Base-by-base conservation (phyloP, 257 asterid species). In the Ehretia macrophylla region DNA sequence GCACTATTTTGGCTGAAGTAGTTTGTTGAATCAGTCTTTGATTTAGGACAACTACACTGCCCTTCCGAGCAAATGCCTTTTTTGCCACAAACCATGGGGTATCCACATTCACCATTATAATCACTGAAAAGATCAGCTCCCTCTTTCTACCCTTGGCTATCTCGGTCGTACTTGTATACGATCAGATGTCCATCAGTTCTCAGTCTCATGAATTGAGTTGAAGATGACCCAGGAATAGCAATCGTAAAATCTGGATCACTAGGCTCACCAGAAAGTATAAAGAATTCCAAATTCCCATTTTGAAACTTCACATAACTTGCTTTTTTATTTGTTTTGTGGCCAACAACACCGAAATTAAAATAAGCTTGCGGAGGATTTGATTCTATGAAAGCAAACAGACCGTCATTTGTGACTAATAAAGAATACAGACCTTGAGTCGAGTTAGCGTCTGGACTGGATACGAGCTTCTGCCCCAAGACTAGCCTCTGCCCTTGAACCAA, bases 51-150 rank as follows among this genome's bases (percentile, higher is more conserved):
- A 32, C 74, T 67, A 42, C 87, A 77, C 45, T 72, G 72, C 54
- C 79, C 64, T 23, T 54, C 64, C 2, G 75, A 63, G 70, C 83
- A 82, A 60, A 82, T 61, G 12, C 83, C 77, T 23, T 68, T 55
- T 9, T 14, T 21, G 6, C 88, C 88, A 60, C 85, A 82, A 16
- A 56, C 74, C 78, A 63, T 46, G 1, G 88, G 85, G 14, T 77
- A 74, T 32, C 20, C 14, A 27, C 86, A 77, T 32, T 8, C 71
- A 4, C 73, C 77, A 1, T 55, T 0, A 51, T 3, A 37, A 38
- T 73, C 77, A 45, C 68, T 63, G 14, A 71, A 22, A 37, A 75
- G 5, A 52, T 76, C 82, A 51, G 5, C 19, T 32, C 35, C n/a
- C n/a, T n/a, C n/a, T n/a, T n/a, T n/a, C n/a, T n/a, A n/a, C n/a